These are phyloP conservation scores for Alternaria burnsii DNA, from an alignment of 2,329 filamentous ascomycete species.

Conservation along the genomic window DNA sequence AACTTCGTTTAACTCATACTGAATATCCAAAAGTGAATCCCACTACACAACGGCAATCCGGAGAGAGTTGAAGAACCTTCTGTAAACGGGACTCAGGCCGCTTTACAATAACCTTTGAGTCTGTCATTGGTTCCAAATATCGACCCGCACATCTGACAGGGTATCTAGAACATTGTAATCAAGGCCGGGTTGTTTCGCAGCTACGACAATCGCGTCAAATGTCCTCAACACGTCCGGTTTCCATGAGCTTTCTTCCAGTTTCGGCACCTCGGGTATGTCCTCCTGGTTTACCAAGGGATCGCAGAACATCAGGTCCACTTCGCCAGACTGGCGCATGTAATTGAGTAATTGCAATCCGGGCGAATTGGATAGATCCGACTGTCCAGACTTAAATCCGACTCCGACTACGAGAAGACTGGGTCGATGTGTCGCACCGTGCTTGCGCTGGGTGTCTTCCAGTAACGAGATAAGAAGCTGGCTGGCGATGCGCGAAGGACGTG, in stretches of 20 bases:
- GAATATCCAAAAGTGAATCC: not conserved
- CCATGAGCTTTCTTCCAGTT: conserved; percentile 53
- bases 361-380: conserved; percentile 59
- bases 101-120: not conserved
- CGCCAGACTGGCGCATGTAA: conserved; percentile 48
- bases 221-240: conserved; percentile 46
- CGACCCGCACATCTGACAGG: conserved; percentile 37
- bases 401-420: conserved; percentile 54
- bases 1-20: not conserved
- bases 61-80: not conserved
- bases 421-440: not conserved
- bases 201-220: conserved; percentile 58
- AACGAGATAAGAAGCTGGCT: conserved; percentile 16
- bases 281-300: conserved; percentile 58
- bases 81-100: not conserved
- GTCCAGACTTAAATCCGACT: conserved; percentile 62
- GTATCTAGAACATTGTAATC: conserved; percentile 53
- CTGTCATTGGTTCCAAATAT: conserved; percentile 7
- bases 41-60: not conserved
- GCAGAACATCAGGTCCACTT: conserved; percentile 56
- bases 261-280: conserved; percentile 44
- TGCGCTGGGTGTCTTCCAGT: conserved; percentile 1
- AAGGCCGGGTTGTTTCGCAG: conserved; percentile 55
- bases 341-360: conserved; percentile 53
- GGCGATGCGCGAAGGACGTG: conserved; percentile 51